phyloP scores from a whole-genome alignment of 169 alveolate genomes.

The Perkinsus marinus region DNA sequence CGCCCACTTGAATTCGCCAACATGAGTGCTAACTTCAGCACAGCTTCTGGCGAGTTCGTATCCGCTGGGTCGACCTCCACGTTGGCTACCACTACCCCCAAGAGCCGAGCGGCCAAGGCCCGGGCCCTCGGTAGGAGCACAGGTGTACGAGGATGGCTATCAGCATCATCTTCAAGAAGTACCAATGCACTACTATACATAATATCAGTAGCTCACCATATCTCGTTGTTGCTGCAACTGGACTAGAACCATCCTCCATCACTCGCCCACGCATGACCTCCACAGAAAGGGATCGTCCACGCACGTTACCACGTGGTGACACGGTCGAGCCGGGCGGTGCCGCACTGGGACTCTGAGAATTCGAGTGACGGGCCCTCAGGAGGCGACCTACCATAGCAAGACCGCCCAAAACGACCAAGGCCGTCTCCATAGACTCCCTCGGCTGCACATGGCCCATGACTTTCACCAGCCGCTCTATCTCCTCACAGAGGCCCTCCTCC shows the following conservation, averaged over 20 bases:
- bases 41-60: neutral
- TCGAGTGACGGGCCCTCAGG: neutral
- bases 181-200: neutral
- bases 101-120: neutral
- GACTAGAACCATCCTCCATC: neutral
- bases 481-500: neutral
- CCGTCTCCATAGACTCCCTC: neutral
- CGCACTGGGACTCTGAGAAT: neutral
- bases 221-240: neutral
- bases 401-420: neutral
- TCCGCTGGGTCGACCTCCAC: neutral
- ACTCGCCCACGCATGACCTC: neutral
- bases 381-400: neutral
- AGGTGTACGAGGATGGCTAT: neutral
- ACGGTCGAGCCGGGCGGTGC: neutral
- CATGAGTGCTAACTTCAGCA: neutral
- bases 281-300: neutral
- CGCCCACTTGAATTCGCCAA: neutral
- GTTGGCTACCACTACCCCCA: neutral
- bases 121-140: neutral
- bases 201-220: neutral
- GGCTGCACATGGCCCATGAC: neutral
- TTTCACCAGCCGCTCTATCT: neutral
- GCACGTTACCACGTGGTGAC: neutral
- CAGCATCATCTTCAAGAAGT: neutral